Conservation (phyloP, 2,329 filamentous ascomycete genomes). For the Colletotrichum zoysiae region DNA sequence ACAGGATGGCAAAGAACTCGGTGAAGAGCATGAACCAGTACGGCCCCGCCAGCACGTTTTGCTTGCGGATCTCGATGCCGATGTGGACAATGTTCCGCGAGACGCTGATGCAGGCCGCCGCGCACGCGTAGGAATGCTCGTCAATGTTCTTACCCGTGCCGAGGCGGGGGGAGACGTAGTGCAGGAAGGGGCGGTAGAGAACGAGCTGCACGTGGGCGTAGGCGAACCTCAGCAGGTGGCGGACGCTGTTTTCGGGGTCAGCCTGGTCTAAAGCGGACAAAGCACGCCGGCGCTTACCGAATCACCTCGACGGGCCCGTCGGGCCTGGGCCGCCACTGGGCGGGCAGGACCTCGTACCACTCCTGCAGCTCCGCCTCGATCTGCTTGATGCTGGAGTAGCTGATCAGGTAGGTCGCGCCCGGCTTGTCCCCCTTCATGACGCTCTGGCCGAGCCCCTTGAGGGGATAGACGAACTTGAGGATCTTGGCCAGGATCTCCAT, state of each 20-base stretch:
- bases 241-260: constrained; percentile 59
- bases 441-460: constrained; percentile 67
- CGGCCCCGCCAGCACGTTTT: constrained; percentile 80
- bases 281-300: constrained; percentile 67
- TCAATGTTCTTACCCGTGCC: constrained; percentile 72
- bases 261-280: background rate
- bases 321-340: constrained; percentile 81
- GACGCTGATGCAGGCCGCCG: constrained; percentile 71
- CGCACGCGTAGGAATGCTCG: constrained; percentile 82
- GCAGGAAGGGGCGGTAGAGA: constrained; percentile 84
- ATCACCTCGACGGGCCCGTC: constrained; percentile 81
- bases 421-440: constrained; percentile 57
- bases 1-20: constrained; percentile 84
- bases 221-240: constrained; percentile 82
- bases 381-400: constrained; percentile 72
- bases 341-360: constrained; percentile 77
- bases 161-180: constrained; percentile 79
- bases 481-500: constrained; percentile 75
- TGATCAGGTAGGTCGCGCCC: constrained; percentile 71
- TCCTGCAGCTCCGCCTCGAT: constrained; percentile 73
- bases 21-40: constrained; percentile 92
- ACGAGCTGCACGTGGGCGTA: constrained; percentile 88
- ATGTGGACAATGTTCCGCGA: constrained; percentile 83
- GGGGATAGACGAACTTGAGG: constrained; percentile 74
- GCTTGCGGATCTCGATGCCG: constrained; percentile 80